Evolutionary conservation across 1,284 basidiomycete genomes (phyloP).

Genomic region (Tylopilus sp.): DNA sequence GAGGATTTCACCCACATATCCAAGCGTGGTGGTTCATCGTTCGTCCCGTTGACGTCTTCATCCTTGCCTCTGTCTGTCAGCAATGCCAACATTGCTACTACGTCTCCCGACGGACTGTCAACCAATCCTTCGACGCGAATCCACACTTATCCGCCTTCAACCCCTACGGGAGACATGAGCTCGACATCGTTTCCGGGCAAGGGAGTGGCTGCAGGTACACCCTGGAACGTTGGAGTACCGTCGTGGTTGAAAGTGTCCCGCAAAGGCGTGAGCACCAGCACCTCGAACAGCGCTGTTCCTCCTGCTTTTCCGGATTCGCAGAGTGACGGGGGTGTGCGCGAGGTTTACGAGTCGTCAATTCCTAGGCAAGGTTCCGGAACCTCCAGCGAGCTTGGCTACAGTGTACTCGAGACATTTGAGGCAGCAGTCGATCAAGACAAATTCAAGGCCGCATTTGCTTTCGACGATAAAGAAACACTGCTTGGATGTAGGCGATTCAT

Average conservation of each 20-base stretch:
- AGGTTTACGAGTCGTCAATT: conserved; percentile 48
- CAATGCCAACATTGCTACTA: conserved; percentile 10
- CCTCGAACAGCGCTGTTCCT: conserved; percentile 7
- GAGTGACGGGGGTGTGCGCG: conserved; percentile 38
- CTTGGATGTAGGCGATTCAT: conserved; percentile 68
- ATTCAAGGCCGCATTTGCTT: conserved; percentile 76
- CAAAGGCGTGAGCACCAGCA: conserved; percentile 35
- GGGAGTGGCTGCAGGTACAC: conserved; percentile 29
- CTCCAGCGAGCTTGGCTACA: conserved; percentile 64
- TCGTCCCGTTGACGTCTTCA: conserved; percentile 55
- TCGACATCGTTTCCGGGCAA: conserved; percentile 28
- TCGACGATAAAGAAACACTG: conserved; percentile 82
- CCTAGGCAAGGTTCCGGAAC: conserved; percentile 29
- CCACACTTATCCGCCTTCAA: conserved; percentile 78
- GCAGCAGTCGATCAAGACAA: conserved; percentile 66
- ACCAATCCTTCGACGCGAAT: conserved; percentile 26
- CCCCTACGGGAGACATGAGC: conserved; percentile 41
- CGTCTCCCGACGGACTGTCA: conserved; percentile 10
- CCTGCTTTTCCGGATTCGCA: conserved; percentile 14
- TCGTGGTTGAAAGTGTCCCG: conserved; percentile 66
- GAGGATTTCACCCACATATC: conserved; percentile 72
- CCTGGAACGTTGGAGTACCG: conserved; percentile 64
- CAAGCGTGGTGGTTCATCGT: conserved; percentile 51
- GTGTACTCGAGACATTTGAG: conserved; percentile 67
- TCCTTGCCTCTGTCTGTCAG: conserved; percentile 14